These are phyloP conservation scores for Leccinum obscurum DNA, from an alignment of 768 basidiomycete genomes.

Conservation along the genomic window DNA sequence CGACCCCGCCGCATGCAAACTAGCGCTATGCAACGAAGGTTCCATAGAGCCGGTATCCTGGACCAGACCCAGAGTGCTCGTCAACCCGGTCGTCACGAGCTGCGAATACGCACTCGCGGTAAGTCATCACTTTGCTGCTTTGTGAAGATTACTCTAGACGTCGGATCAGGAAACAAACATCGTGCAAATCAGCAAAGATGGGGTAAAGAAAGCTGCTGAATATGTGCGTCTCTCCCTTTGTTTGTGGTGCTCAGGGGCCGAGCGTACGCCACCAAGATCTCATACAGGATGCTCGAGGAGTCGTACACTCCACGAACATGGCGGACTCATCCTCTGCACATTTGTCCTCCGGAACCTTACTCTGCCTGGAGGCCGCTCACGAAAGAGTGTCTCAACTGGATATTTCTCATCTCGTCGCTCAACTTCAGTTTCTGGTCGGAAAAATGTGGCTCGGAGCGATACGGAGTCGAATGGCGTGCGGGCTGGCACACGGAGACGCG, in stretches of 20 bases:
- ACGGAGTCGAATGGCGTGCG: constrained; percentile 75
- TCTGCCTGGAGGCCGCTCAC: constrained; percentile 52
- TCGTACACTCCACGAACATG: constrained; percentile 80
- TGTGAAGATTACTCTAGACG: background rate
- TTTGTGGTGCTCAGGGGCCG: constrained; percentile 7
- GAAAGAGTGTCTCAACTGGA: constrained; percentile 71
- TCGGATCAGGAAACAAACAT: constrained; percentile 53
- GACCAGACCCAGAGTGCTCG: constrained; percentile 9
- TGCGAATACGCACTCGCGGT: constrained; percentile 62
- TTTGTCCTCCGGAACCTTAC: constrained; percentile 69
- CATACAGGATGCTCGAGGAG: constrained; percentile 53
- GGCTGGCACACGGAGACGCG: constrained; percentile 59
- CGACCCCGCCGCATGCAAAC: background rate
- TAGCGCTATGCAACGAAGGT: background rate
- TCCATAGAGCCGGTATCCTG: background rate
- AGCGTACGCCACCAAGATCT: constrained; percentile 48
- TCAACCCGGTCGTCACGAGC: constrained; percentile 61
- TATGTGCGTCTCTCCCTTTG: constrained; percentile 43
- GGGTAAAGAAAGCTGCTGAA: constrained; percentile 65
- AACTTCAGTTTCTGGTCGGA: constrained; percentile 94
- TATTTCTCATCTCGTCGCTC: constrained; percentile 82
- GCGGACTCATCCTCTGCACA: constrained; percentile 67
- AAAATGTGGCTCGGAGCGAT: constrained; percentile 55
- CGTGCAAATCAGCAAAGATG: constrained; percentile 57
- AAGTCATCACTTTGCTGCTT: constrained; percentile 12